Base-by-base conservation (phyloP, 2,329 filamentous ascomycete genomes). In the Fusarium luffae region DNA sequence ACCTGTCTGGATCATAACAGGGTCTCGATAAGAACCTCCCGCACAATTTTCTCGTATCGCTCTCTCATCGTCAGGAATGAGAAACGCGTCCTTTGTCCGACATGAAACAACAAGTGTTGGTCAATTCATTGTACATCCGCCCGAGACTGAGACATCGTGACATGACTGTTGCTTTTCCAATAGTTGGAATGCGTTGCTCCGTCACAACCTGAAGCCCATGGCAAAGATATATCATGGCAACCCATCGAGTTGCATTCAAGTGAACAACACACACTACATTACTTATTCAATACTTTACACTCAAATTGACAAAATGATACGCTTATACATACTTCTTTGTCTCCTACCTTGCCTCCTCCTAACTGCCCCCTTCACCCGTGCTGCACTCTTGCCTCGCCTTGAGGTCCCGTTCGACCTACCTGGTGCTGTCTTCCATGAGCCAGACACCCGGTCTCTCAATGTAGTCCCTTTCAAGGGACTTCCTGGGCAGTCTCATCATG, bases 111-210 rank as follows among this genome's bases (percentile, higher is more conserved):
- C 60, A 72, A 72, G 64, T 54, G 70, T 59, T 74, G 41, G 52
- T 58, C 54, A 43, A 60, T 56, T 44, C 47, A 66, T 59, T 51
- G 46, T 28, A 40, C 47, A 46, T 19, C 52, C 48, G 25, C 25
- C 32, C 42, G 37, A 70, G 43, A 59, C 67, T 61, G 63, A 74
- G 70, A 74, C 72, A 74, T 40, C 60, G 67, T 64, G 58, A 52
- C 58, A 59, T 62, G 47, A 50, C 41, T 44, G 69, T 74, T 75
- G 73, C 50, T 58, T 50, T 56, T 50, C 42, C 59, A 49, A 69
- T 72, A 50, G 13, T 63, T 75, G 78, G 78, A 79, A 79, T 79
- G 78, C 63, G 74, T 77, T 76, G 74, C 77, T 78, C 75, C 73
- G 27, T 46, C 65, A 62, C 72, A 66, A 77, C 77, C 42, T 28